Base-by-base conservation (phyloP, 2,329 filamentous ascomycete species). In the Colletotrichum destructivum region DNA sequence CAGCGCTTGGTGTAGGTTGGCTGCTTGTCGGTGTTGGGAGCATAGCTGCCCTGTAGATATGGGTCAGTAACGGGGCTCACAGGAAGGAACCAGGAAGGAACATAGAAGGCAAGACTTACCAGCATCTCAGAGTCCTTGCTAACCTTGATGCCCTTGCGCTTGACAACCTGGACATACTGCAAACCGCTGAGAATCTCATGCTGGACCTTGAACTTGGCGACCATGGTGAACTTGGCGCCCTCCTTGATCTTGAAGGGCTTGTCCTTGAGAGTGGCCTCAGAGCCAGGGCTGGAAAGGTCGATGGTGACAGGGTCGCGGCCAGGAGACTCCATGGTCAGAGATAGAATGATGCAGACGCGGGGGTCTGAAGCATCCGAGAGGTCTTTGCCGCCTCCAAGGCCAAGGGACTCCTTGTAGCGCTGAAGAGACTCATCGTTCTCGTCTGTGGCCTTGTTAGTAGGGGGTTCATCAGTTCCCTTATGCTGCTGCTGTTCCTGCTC, bases 41-140 rank as follows among this genome's bases (percentile, higher is more conserved):
- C 93, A 80, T 96, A 99, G 78, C 94, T 97, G 77, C 96, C 95
- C 94, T 96, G 21, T 51, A 18, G 52, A 13, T 44, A 5, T 54
- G 59, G 47, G 74, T 84, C 64, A 83, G 74, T 63, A 26, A 75
- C 42, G 64, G 35, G 54, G 3, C 16, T 40, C 77, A 26, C 9
- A 7, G 79, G 74, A 35, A 9, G 56, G 23, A 49, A 21, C 47
- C 9, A 7, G 79, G 74, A 35, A 9, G 56, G 23, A 49, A 21
- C 47, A 18, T 11, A 13, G 16, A 42, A n/a, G 40, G 13, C 15
- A 11, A 31, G 42, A 88, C 92, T 79, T 84, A 96, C 95, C 89
- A 99, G 93, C 96, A 99, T 99, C 87, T 98, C 96, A 78, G 97
- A 93, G 79, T 96, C 93, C 90, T 98, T 99, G 86, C 93, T 94